Base-by-base conservation (phyloP, 2,329 filamentous ascomycete species). In the Aspergillus ustus region DNA sequence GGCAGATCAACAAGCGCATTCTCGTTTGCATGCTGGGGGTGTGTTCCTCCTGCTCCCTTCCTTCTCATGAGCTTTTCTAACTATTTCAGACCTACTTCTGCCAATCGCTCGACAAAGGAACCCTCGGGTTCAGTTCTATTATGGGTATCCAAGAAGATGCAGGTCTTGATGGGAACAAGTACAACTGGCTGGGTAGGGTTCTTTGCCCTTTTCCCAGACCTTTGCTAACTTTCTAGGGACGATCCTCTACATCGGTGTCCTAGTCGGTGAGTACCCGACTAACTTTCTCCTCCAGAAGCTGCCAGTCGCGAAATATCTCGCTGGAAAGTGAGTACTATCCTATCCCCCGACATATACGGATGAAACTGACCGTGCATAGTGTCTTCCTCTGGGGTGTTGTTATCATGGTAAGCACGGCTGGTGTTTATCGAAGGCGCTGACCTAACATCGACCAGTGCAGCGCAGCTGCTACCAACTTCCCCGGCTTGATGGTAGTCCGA, bases 181-280 rank as follows among this genome's bases (percentile, higher is more conserved):
- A 8, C 13, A 54, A 45, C 40, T 54, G 52, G 52, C 52, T 54
- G 79, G 78, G 49, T 73, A 25, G 77, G 13, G 48, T 40, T 60
- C 7, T n/a, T 34, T 1, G 11, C 19, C 5, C 2, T 7, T 6
- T 20, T 7, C 13, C 25, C 52, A 34, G 45, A 13, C 1, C 13
- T 15, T n/a, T 3, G 13, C 37, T 83, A 66, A 77, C 37, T 82
- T 79, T 77, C 74, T 82, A 4, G 80, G 80, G 1, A 79, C 77
- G 40, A 77, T 82, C 28, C 81, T 83, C 56, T 82, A 82, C 67
- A 77, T 82, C 43, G 79, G 78, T n/a, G 84, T 84, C 69, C 77
- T 86, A 2, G 71, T 78, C 9, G 83, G 81, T 70, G 79, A 82
- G 19, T 84, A 83, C 65, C 81, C 83, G 0, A 82, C 82, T 0